Percentiles rank a stretch among this genome's conserved stretches.
Conservation (phyloP, 2,329 filamentous ascomycete species). For the Epichloe baconii region DNA sequence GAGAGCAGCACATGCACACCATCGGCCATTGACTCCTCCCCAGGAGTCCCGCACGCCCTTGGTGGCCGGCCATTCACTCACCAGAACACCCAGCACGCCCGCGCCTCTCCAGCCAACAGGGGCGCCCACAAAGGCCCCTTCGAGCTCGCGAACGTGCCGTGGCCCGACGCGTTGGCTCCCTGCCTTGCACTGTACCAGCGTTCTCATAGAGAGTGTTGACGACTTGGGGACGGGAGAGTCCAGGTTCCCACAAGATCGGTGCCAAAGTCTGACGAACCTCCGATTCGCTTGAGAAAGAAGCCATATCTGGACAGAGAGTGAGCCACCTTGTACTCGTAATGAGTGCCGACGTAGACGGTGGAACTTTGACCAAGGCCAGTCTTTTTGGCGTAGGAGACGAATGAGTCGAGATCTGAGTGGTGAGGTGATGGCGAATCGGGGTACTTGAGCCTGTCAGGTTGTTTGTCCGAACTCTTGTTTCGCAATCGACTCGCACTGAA, state of each 20-base stretch:
- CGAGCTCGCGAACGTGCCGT: slow-evolving; percentile 56
- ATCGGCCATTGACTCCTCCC: slow-evolving; percentile 55
- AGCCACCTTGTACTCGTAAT: slow-evolving; percentile 61
- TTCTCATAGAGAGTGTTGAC: slow-evolving; percentile 24
- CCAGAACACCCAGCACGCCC: slow-evolving; percentile 57
- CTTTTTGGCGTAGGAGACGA: slow-evolving; percentile 48
- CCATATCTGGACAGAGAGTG: slow-evolving; percentile 43
- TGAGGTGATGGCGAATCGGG: slow-evolving; percentile 32
- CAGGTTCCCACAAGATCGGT: slow-evolving; percentile 65
- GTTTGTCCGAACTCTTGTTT: not conserved
- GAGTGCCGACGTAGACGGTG: slow-evolving; percentile 57
- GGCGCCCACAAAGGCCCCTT: slow-evolving; percentile 63
- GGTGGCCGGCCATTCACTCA: slow-evolving; percentile 56
- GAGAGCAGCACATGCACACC: slow-evolving; percentile 52
- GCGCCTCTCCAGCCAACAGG: slow-evolving; percentile 58
- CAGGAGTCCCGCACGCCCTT: slow-evolving; percentile 67
- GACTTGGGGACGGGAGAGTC: slow-evolving; percentile 31
- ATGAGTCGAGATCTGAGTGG: slow-evolving; percentile 52
- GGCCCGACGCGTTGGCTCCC: slow-evolving; percentile 38
- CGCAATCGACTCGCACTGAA: not conserved
- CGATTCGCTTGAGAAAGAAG: slow-evolving; percentile 52
- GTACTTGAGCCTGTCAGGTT: slow-evolving; percentile 17
- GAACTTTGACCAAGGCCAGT: slow-evolving; percentile 40
- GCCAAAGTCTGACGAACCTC: slow-evolving; percentile 53
- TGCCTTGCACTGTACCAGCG: slow-evolving; percentile 58